These are phyloP conservation scores for Thielaviopsis populi DNA, from an alignment of 2,329 filamentous ascomycete genomes.

Conservation along the genomic window DNA sequence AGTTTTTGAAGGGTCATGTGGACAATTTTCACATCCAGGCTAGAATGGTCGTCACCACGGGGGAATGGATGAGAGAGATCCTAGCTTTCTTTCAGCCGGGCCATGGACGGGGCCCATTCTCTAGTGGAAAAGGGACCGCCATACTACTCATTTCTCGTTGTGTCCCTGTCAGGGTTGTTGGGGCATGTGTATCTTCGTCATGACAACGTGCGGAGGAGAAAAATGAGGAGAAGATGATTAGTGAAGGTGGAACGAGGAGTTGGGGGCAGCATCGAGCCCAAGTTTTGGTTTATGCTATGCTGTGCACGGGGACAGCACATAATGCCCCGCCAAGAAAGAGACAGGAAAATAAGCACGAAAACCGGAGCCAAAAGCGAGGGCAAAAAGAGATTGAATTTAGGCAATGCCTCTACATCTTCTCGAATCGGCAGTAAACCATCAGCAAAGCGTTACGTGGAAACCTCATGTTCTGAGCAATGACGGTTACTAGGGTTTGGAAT, in stretches of 20 bases:
- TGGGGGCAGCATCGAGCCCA: neutral
- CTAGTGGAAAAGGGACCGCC: neutral
- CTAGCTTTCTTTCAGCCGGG: conserved; percentile 2
- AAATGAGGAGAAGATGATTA: neutral
- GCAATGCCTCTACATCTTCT: neutral
- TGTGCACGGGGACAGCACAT: neutral
- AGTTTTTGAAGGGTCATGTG: conserved; percentile 1
- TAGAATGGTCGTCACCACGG: neutral
- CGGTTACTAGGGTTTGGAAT: neutral
- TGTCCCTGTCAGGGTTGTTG: neutral
- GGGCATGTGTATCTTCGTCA: neutral
- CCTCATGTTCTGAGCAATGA: neutral
- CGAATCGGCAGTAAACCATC: neutral
- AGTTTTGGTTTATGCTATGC: neutral
- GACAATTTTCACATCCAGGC: neutral
- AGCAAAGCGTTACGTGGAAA: neutral
- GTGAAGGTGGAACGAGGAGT: neutral
- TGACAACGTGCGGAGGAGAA: conserved; percentile 2
- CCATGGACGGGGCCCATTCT: neutral
- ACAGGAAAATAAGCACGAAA: neutral
- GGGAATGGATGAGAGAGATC: neutral
- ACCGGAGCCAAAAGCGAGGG: neutral
- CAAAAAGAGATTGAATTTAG: neutral
- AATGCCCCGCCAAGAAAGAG: neutral
- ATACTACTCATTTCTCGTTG: neutral